Percentiles rank a stretch among this genome's conserved stretches.
phyloP scores from a whole-genome alignment of 495 filamentous ascomycete genomes.

The Aspergillus ostianus region DNA sequence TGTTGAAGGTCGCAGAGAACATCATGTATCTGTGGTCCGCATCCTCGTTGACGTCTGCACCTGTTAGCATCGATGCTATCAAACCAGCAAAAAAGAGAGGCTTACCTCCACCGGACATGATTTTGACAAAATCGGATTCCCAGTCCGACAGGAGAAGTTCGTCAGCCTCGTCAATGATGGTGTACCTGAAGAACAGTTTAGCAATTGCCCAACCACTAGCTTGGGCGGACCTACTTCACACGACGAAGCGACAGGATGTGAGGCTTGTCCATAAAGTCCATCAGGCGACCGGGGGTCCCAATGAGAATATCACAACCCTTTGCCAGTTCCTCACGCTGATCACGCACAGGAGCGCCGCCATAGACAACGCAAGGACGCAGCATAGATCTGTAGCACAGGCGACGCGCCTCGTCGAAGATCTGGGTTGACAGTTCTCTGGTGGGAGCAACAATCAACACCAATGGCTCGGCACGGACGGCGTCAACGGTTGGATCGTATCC shows the following conservation, averaged over 20 bases:
- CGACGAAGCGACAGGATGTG: constrained; percentile 69
- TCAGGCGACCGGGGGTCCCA: constrained; percentile 80
- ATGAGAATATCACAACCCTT: constrained; percentile 89
- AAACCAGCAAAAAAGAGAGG: constrained; percentile 13
- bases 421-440: constrained; percentile 88
- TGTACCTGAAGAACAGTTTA: constrained; percentile 48
- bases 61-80: constrained; percentile 17
- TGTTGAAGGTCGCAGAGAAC: constrained; percentile 93
- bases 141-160: constrained; percentile 80
- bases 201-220: constrained; percentile 11
- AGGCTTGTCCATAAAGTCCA: constrained; percentile 74
- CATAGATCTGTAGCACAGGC: constrained; percentile 91
- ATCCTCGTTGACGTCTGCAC: constrained; percentile 67
- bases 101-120: constrained; percentile 77
- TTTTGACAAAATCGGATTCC: constrained; percentile 63
- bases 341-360: constrained; percentile 67
- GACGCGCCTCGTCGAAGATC: constrained; percentile 90
- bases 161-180: constrained; percentile 94
- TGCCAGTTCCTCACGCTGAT: constrained; percentile 68
- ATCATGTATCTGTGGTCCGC: constrained; percentile 82
- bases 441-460: constrained; percentile 82
- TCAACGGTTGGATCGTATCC: constrained; percentile 42
- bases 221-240: constrained; percentile 55
- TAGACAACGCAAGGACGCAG: constrained; percentile 90
- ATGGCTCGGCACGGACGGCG: constrained; percentile 69